phyloP scores from a whole-genome alignment of 1,284 basidiomycete genomes.

The Microbotryum scabiosae region DNA sequence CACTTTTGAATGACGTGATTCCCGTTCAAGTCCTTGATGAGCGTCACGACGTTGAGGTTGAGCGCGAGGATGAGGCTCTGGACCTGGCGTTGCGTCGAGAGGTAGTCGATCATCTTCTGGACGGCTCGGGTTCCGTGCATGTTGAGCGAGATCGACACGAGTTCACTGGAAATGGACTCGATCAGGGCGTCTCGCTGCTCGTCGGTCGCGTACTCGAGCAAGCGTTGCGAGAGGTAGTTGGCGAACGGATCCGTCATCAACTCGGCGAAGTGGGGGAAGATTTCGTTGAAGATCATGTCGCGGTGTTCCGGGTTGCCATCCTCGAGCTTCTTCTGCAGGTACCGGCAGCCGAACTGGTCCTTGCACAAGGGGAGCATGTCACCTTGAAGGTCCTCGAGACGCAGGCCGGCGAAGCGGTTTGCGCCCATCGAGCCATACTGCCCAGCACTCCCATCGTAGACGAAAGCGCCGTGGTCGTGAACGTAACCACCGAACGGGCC shows the following conservation, averaged over 20 bases:
- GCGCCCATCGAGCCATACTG: conserved; percentile 43
- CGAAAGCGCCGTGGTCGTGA: conserved; percentile 38
- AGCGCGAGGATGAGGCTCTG: conserved; percentile 94
- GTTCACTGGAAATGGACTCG: conserved; percentile 91
- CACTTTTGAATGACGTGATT: conserved; percentile 99
- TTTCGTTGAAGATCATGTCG: conserved; percentile 99
- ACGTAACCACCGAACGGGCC: conserved; percentile 48
- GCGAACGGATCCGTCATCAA: conserved; percentile 99
- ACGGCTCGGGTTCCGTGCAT: conserved; percentile 99
- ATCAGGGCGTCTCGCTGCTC: conserved; percentile 96
- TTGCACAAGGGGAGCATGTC: conserved; percentile 92
- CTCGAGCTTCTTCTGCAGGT: conserved; percentile 97
- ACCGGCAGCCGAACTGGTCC: conserved; percentile 98
- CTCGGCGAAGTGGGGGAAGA: conserved; percentile 94
- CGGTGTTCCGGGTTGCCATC: conserved; percentile 88
- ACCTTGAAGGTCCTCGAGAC: conserved; percentile 89
- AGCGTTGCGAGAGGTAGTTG: conserved; percentile 98
- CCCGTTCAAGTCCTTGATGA: conserved; percentile 99
- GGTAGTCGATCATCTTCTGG: conserved; percentile 99
- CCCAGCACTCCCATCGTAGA: conserved; percentile 22
- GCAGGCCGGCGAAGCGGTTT: conserved; percentile 88
- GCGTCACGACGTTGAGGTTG: conserved; percentile 92
- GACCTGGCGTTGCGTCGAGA: conserved; percentile 94
- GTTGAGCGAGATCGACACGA: conserved; percentile 96
- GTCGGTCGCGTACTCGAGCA: conserved; percentile 94